Base-by-base conservation (phyloP, 257 asterid species). In the Capsicum pubescens region DNA sequence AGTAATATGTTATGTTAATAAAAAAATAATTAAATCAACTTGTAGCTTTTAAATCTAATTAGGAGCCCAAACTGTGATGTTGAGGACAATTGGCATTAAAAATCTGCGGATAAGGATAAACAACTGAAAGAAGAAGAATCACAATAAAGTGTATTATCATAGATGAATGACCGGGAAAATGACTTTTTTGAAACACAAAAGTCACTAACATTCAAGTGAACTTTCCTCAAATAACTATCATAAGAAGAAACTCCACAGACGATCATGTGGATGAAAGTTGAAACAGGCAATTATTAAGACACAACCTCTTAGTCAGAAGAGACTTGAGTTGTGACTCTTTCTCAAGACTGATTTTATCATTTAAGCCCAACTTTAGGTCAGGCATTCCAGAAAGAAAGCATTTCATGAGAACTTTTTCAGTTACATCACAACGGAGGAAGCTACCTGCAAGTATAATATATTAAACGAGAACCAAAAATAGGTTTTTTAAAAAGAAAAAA, bases 361-460 rank as follows among this genome's bases (percentile, higher is more conserved):
- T 97, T 88, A 97, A 95, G 69, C 99, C 98, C 93, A 97, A 88
- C 91, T 97, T 97, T 86, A 97, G 87, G 89, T 97, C 98, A 85
- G 99, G 99, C 98, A 97, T 97, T 87, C 99, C 98, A 83, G 99
- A 95, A 87, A 97, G 98, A 91, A 97, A 97, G 90, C 98, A 97
- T 89, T 97, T 97, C 98, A 97, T 95, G 55, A 97, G 94, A 89
- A 97, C 60, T 88, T 97, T 97, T 84, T 98, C 99, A 85, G 98
- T 95, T 72, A 97, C 99, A 87, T 95, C 99, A 76, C 99, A 97
- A 52, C 98, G 97, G 55, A 97, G 91, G 84, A 97, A 97, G 44
- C 98, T 97, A 76, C 99, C 99, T 97, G 86, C 79, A 90, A 61
- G 88, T 58, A 81, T 81, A 79, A 85, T 86, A 5, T 64, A 86